Evolutionary conservation across 306 rosid species (phyloP).

Genomic region (Vigna reflexopilosa): DNA sequence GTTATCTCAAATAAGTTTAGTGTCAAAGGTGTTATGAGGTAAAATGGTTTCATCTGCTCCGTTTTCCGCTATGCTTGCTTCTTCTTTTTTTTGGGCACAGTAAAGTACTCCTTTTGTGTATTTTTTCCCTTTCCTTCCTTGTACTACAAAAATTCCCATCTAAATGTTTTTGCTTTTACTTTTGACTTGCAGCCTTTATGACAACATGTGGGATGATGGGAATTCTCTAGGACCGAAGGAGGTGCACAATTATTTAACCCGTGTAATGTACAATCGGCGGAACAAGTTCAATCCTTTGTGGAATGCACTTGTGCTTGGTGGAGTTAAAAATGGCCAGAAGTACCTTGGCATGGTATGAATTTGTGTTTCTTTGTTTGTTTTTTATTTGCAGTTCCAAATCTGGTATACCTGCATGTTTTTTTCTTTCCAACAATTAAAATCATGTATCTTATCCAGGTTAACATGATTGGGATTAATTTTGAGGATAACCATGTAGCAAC

Average conservation of each 20-base stretch:
- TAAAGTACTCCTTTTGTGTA: neutral
- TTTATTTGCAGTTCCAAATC: conserved; percentile 18
- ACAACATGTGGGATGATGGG: conserved; percentile 76
- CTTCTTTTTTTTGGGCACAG: neutral
- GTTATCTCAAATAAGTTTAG: conserved; percentile 9
- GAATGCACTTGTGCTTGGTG: conserved; percentile 60
- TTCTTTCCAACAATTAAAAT: neutral
- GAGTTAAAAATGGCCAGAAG: conserved; percentile 54
- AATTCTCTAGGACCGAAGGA: conserved; percentile 60
- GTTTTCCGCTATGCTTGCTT: neutral
- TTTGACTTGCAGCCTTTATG: conserved; percentile 71
- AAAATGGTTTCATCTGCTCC: conserved; percentile 24
- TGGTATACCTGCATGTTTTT: conserved; percentile 19
- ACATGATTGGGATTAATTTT: conserved; percentile 88
- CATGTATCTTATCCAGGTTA: conserved; percentile 63
- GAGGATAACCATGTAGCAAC: conserved; percentile 94
- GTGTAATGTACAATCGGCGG: conserved; percentile 58
- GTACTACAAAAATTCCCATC: conserved; percentile 24
- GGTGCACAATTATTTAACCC: conserved; percentile 59
- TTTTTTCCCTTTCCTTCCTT: neutral
- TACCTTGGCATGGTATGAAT: conserved; percentile 69
- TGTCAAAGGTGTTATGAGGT: neutral
- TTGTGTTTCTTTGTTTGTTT: conserved; percentile 24
- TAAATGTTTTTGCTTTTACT: conserved; percentile 38
- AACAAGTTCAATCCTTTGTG: conserved; percentile 63